Base-by-base conservation (phyloP, 805 yeast genomes). In the Zygotorulaspora danielsina region DNA sequence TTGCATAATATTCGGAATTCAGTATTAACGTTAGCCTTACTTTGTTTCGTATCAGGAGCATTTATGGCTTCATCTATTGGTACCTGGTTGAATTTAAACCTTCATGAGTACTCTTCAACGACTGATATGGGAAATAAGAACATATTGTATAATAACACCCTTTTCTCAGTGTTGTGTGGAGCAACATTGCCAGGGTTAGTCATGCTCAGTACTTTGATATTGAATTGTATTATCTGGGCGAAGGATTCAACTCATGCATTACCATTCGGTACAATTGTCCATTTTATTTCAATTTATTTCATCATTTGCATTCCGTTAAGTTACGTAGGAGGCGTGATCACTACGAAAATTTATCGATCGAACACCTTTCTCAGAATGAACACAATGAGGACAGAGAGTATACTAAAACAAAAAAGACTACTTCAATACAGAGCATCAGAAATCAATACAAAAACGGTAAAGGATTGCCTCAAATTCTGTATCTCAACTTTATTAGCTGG, bases 291-390 rank as follows among this genome's bases (percentile, higher is more conserved):
- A 6, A 60, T 80, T 36, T 81, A 84, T 59, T 68, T 81, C 30
- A 52, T 81, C 10, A 59, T 84, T n/a, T 84, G 84, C 50, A 69
- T 84, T 8, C 95, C 95, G 2, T 65, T 87, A 38, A 81, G 89
- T 6, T 44, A 84, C 8, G 45, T 82, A 29, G 96, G 95, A n/a
- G 90, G 87, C 6, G 30, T 38, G 2, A 32, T 47, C 2, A 60
- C 61, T 5, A 25, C 34, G 7, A 33, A 31, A 16, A 19, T 36
- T 19, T 36, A 36, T 19, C 42, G 35, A 15, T 41, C 35, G 24
- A 21, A 25, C 27, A 12, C 31, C 11, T 27, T 12, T 15, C 18
- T 33, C 19, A 25, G 6, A 32, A 38, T 25, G 32, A 44, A 27
- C 17, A n/a, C 15, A 12, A 27, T 15, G 4, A 12, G 9, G 8